phyloP scores from a whole-genome alignment of 78 protist species.

The Anaeramoeba ignava region DNA sequence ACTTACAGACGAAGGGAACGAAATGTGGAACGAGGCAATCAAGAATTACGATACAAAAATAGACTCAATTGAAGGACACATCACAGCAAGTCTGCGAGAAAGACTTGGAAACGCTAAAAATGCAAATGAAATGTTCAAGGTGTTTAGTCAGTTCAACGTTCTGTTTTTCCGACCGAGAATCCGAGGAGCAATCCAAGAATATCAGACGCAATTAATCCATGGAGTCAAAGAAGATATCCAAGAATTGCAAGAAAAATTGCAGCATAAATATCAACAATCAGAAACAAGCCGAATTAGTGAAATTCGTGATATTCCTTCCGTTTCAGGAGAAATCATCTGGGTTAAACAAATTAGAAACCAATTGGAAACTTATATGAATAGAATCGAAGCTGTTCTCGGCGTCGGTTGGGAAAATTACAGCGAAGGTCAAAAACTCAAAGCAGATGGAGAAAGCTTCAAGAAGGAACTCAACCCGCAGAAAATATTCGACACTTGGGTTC shows the following conservation, averaged over 20 bases:
- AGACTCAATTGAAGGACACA: constrained; percentile 59
- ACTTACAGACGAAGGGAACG: constrained; percentile 5
- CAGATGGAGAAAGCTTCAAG: constrained; percentile 21
- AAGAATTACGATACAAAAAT: constrained; percentile 48
- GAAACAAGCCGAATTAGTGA: constrained; percentile 53
- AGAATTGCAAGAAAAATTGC: constrained; percentile 60
- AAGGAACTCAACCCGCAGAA: constrained; percentile 3
- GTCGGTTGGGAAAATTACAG: constrained; percentile 59
- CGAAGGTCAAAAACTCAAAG: constrained; percentile 46
- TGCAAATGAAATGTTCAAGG: constrained; percentile 79
- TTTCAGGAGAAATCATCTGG: constrained; percentile 62
- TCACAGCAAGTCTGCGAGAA: constrained; percentile 55
- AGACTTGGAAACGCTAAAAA: constrained; percentile 60
- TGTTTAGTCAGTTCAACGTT: constrained; percentile 62
- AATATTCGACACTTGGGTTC: constrained; percentile 31
- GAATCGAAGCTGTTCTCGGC: constrained; percentile 79
- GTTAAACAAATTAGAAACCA: constrained; percentile 71
- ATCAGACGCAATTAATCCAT: constrained; percentile 60
- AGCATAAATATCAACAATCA: constrained; percentile 39
- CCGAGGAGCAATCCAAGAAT: constrained; percentile 58
- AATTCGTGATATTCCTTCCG: constrained; percentile 70
- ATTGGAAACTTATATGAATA: constrained; percentile 56
- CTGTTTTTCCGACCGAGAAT: constrained; percentile 54
- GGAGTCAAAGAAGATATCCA: constrained; percentile 71
- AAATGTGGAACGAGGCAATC: constrained; percentile 34